Base-by-base conservation (phyloP, 805 yeast species). In the Yueomyces sp. region DNA sequence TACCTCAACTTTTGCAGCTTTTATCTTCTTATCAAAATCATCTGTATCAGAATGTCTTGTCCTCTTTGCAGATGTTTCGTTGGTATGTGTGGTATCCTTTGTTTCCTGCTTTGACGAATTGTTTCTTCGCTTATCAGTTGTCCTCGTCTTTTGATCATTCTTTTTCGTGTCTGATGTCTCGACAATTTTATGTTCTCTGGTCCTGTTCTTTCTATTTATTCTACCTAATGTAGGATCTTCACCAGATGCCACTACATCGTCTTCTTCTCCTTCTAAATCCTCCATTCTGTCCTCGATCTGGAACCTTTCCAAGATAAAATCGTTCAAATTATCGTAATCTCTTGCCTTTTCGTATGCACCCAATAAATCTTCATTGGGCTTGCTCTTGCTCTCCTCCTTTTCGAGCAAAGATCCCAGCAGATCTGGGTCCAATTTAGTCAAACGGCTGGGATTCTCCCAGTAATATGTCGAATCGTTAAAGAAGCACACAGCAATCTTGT, bases 391-490 rank as follows among this genome's bases (percentile, higher is more conserved):
- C 30, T 48, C 46, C n/a, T 50, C 5, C 31, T 33, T 48, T 36
- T 42, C 45, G 31, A 58, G 44, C 42, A 51, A 56, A 30, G 46
- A 41, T 4, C 50, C 45, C 4, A 56, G 52, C 7, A 36, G 41
- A 3, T 46, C 42, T 7, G 42, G 27, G 2, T 44, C 46, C 39
- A 60, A 45, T 27, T 49, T 45, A 36, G 45, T 52, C 38, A 60
- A 42, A 42, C 49, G 49, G 9, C 49, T 49, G 7, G 64, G 61
- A 41, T 52, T 52, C 34, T 55, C 63, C 65, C 65, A 60, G 42
- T 59, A 60, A 43, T 59, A 60, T 6, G 64, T 59, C 5, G 61
- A 57, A 46, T 60, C 65, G 42, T 57, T 57, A 45, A 60, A 60
- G 46, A 60, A 60, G 40, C 64, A 59, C 12, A 60, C 64, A 4